Evolutionary conservation across 192 early-diverging fungal genomes (phyloP), one percentile per base, ranked within the genome.

Genomic region (Coemansia sp.): DNA sequence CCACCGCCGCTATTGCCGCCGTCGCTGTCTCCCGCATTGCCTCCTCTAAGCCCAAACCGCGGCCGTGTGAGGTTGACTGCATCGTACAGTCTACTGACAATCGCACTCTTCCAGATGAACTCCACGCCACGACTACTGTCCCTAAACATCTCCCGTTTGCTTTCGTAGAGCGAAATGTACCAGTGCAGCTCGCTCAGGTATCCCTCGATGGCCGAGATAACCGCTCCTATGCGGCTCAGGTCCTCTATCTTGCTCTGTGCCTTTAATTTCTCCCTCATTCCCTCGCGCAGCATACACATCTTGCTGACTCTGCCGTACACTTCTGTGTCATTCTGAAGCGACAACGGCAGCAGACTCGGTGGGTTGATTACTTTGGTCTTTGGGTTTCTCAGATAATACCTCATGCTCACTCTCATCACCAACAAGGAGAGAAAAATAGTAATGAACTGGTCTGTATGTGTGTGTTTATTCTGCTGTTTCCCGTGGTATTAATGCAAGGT

Each of bases 31-130:
- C 51, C 68, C 2, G 62, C 47, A 13, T 46, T 64, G 32, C 65
- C 63, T 43, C 63, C 56, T 18, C 67, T 68, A 41, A 55, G 19
- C 8, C 57, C 62, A 47, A 75, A 72, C 36, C 63, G 61, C 49
- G 71, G 61, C 3, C 75, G 69, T 32, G 62, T 60, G 18, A 65
- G 26, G 26, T 67, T 67, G 41, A 72, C 70, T 22, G 59, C 57
- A 26, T 83, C 76, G 37, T 69, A 63, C 48, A 75, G n/a, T 19
- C 70, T 68, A 37, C 70, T 66, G 36, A 72, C 67, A 55, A 83
- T 78, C 5, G 81, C 76, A 61, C 76, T 78, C 65, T 78, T 83
- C 81, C 81, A 83, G 21, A 78, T 73, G 68, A 83, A 83, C 61
- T 78, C 81, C 18, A 78, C 67, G 40, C 61, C 67, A 5, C 49